Base-by-base conservation (phyloP, 208 protist species). In the Jaenimonas drosophilae region DNA sequence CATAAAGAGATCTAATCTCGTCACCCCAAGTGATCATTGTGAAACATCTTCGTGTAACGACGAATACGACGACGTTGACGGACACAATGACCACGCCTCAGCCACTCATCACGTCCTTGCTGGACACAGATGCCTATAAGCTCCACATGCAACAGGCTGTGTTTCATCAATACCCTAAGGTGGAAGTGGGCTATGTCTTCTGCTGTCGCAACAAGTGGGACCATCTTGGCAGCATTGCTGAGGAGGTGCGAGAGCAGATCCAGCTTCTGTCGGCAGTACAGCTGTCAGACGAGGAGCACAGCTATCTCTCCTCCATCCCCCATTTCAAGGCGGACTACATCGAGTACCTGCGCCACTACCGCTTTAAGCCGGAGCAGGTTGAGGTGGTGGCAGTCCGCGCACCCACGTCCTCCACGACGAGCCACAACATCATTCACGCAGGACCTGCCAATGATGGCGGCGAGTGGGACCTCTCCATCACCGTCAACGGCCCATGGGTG, bases 81-180 rank as follows among this genome's bases (percentile, higher is more conserved):
- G n/a, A n/a, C 19, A 24, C 14, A 9, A 43, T 43, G 38, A n/a
- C 7, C 16, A 12, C 12, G 11, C 16, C 14, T n/a, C 14, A 37
- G 7, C 78, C 79, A 0, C 82, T 92, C 37, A 85, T 92, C 42
- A 76, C 60, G 24, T 86, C 84, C 33, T 58, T 92, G 27, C 53
- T 92, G 32, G 84, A 92, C 65, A 92, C 84, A 16, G 84, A 92
- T 59, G 79, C 77, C 26, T 92, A 92, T 62, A 92, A 92, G 50
- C 53, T 92, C 42, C 79, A 92, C 63, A 92, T 92, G 84, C 84
- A 92, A 49, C 84, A 92, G 49, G 84, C 79, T 7, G 76, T 92
- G 4, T 82, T 87, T 45, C 84, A 88, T 50, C 47, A 83, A 25
- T 54, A 79, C 49, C 66, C 64, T 5, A 47, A 49, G 6, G 73